Evolutionary conservation across 2,329 filamentous ascomycete genomes (phyloP), one percentile per base, ranked within the genome.

Genomic region (Biscogniauxia marginata): DNA sequence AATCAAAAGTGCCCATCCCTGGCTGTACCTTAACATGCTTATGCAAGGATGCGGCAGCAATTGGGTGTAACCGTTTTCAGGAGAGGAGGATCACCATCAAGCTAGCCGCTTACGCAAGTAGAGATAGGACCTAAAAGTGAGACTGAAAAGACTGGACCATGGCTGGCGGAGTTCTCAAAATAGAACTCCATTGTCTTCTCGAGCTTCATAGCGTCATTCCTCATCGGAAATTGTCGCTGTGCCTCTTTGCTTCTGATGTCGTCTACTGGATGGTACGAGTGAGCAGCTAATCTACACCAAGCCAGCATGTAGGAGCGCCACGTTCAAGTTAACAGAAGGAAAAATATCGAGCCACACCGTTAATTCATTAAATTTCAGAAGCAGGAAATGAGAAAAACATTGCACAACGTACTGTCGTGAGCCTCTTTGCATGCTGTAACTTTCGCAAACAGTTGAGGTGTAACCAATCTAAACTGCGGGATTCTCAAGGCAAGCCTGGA

Each of bases 71-170:
- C 49, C n/a, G 21, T 18, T 46, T 56, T 47, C 50, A 50, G 52
- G 54, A 45, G 55, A 50, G 50, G 23, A 57, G 52, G 54, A 58
- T 54, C 23, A 49, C 46, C 49, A 49, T 59, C 25, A 22, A 45
- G 50, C 60, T 58, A 56, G 53, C 46, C 44, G 44, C 45, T 24
- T 58, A 60, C 49, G 49, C 50, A 9, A 57, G 46, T 30, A 30
- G 48, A 49, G 24, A 54, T 30, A 51, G 57, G 59, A 63, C 61
- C 52, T 61, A 59, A 61, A 61, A 63, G 54, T 53, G 59, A 50
- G 58, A 48, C 46, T 23, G 46, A 25, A 49, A n/a, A 18, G 13
- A n/a, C n/a, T 39, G 48, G 24, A 6, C 11, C 44, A 20, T 9
- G 44, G 8, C 6, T 20, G 44, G 18, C 20, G 18, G 20, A 46